Base-by-base conservation (phyloP, 345 rosid genomes). In the Leavenworthia alabamica region DNA sequence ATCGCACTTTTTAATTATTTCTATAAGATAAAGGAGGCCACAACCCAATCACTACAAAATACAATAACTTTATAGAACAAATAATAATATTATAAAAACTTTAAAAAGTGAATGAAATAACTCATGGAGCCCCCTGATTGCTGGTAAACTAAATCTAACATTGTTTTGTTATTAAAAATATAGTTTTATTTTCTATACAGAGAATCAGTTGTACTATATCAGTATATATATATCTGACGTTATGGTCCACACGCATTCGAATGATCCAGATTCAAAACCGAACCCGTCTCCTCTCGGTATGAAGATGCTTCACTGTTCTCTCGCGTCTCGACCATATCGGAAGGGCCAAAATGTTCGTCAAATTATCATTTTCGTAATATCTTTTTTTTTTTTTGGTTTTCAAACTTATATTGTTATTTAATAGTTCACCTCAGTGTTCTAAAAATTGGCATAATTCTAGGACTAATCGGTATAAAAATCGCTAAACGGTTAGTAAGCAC, bases 31-130 rank as follows among this genome's bases (percentile, higher is more conserved):
- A 53, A 42, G 41, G 43, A 64, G 20, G 31, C 14, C 50, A 63
- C 17, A 33, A 51, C 35, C 43, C 53, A 53, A 53, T 13, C 41
- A 64, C 51, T 52, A 42, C 36, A 64, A 61, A 53, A 8, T 15
- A 64, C 10, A 14, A 52, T 53, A 51, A 19, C 19, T 51, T 63
- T 23, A 6, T 20, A 19, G 23, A 23, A 10, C 10, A 19, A 29
- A 33, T 10, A 4, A 11, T 42, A 12, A 8, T 22, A 60, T 62
- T 14, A 3, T 9, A 31, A 16, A 51, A 51, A 7, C 23, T 40
- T 16, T 39, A 1, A 12, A 50, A 28, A 39, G 29, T n/a, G 58
- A 28, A 14, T 51, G 28, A 50, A 63, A 63, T 62, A 62, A 29
- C 5, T 16, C 56, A 29, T 29, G 56, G 39, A 51, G 9, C 24